These are phyloP conservation scores for Nemania abortiva DNA, from an alignment of 2,329 filamentous ascomycete species.

Conservation along the genomic window DNA sequence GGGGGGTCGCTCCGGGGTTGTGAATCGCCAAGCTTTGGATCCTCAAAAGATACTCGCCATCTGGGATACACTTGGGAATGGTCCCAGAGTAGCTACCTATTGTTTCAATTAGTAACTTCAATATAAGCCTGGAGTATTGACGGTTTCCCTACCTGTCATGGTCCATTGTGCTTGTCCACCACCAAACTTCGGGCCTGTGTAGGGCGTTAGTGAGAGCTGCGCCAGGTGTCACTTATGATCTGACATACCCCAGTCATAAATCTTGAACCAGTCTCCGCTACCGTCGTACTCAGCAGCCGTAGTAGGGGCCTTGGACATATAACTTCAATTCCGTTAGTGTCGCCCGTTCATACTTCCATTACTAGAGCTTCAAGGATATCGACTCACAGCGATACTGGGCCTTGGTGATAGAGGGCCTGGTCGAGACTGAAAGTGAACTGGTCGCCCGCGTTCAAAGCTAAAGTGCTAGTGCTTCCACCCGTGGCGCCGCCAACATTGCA, in stretches of 20 bases:
- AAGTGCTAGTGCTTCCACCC: constrained; percentile 53
- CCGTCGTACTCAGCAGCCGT: constrained; percentile 54
- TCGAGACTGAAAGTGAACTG: constrained; percentile 56
- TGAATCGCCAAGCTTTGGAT: constrained; percentile 73
- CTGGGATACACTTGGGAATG: constrained; percentile 65
- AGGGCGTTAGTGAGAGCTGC: constrained; percentile 12
- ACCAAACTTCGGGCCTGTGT: constrained; percentile 50
- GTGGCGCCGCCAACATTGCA: constrained; percentile 56
- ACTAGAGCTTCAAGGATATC: neutral
- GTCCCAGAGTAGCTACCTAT: constrained; percentile 53
- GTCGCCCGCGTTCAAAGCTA: constrained; percentile 55
- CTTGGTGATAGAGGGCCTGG: constrained; percentile 58
- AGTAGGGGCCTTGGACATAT: constrained; percentile 56
- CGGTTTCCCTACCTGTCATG: constrained; percentile 48
- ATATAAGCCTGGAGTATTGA: neutral
- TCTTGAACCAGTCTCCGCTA: constrained; percentile 58
- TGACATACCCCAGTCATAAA: constrained; percentile 53
- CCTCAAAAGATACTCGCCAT: constrained; percentile 69
- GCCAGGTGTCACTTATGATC: neutral
- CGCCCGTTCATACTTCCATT: neutral
- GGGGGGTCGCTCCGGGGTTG: constrained; percentile 60
- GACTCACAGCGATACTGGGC: constrained; percentile 52
- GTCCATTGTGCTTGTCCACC: constrained; percentile 52
- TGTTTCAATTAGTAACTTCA: constrained; percentile 6
- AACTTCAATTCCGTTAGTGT: constrained; percentile 45